A percentile compares a stretch with the other conserved stretches of the same genome.
phyloP scores from a whole-genome alignment of 1,139 yeast genomes.

The Zhuliangozyma parablackwelliae region DNA sequence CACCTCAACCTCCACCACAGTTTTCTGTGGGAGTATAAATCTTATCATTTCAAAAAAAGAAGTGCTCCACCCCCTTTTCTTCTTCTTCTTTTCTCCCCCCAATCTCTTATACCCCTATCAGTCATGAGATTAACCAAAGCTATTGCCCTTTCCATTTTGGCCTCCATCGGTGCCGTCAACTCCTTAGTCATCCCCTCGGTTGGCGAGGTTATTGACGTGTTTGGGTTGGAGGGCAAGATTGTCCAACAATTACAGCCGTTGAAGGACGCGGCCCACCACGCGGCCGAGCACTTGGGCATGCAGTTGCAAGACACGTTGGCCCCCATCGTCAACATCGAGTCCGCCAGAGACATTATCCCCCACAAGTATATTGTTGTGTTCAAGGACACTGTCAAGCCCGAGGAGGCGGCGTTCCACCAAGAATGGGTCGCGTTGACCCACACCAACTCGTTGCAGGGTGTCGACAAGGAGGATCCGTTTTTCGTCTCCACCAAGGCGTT shows the following conservation, averaged over 20 bases:
- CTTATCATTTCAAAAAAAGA: no score
- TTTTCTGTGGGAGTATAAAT: no score
- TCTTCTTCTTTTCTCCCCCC: neutral
- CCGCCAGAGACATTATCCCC: conserved; percentile 52
- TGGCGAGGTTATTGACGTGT: conserved; percentile 40
- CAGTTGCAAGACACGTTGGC: conserved; percentile 26
- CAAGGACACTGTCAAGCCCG: conserved; percentile 53
- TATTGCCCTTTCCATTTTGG: conserved; percentile 49
- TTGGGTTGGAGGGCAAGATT: conserved; percentile 10
- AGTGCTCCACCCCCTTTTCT: no score
- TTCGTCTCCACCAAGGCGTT: conserved; percentile 35
- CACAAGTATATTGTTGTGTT: conserved; percentile 77
- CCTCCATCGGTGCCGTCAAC: conserved; percentile 56
- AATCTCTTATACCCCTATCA: conserved; percentile 10
- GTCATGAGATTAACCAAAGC: conserved; percentile 47
- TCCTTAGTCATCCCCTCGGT: conserved; percentile 63
- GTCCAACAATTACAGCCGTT: conserved; percentile 3
- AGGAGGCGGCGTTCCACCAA: conserved; percentile 57
- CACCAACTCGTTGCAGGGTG: conserved; percentile 26
- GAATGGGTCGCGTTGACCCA: conserved; percentile 52
- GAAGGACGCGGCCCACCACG: conserved; percentile 12
- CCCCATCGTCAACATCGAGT: conserved; percentile 37
- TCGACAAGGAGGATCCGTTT: conserved; percentile 34
- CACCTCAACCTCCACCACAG: no score
- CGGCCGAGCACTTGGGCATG: conserved; percentile 12